Conservation (phyloP, 805 yeast genomes). For the Zygotorulaspora chibaensis region DNA sequence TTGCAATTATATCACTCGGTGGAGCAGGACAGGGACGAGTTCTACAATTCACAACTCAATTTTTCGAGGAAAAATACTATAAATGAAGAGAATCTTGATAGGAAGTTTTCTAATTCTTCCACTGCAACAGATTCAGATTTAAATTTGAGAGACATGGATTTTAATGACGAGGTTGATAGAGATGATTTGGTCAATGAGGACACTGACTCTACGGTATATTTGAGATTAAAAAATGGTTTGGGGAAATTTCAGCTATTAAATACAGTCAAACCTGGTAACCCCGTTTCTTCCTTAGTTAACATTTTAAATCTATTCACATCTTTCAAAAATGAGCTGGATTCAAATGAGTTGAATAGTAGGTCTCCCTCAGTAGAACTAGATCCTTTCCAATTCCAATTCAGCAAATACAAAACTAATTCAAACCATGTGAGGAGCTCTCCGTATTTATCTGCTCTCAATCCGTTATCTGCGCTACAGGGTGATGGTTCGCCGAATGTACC, state of each 20-base stretch:
- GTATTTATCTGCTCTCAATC: slow-evolving; percentile 2
- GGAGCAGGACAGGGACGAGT: slow-evolving; percentile 23
- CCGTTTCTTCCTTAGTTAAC: slow-evolving; percentile 76
- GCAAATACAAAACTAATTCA: slow-evolving; percentile 1
- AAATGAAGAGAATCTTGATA: background rate
- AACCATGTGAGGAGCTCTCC: background rate
- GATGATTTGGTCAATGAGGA: slow-evolving; percentile 29
- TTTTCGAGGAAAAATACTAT: background rate
- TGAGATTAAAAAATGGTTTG: slow-evolving; percentile 24
- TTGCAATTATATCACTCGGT: slow-evolving; percentile 71
- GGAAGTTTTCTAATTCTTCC: background rate
- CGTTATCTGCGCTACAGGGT: slow-evolving; percentile 1
- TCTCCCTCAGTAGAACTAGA: slow-evolving; percentile 5
- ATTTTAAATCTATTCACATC: slow-evolving; percentile 68
- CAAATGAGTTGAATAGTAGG: slow-evolving; percentile 1
- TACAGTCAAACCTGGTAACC: slow-evolving; percentile 77
- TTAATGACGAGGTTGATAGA: slow-evolving; percentile 23
- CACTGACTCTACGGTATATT: slow-evolving; percentile 15
- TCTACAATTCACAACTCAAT: background rate
- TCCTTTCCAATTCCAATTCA: slow-evolving; percentile 5
- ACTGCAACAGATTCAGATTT: background rate
- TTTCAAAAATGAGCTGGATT: slow-evolving; percentile 3
- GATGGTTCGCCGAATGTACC: background rate
- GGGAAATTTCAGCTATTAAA: slow-evolving; percentile 66
- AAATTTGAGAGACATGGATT: background rate